Base-by-base conservation (phyloP, 441 rosid species). In the Adansonia grandidieri region DNA sequence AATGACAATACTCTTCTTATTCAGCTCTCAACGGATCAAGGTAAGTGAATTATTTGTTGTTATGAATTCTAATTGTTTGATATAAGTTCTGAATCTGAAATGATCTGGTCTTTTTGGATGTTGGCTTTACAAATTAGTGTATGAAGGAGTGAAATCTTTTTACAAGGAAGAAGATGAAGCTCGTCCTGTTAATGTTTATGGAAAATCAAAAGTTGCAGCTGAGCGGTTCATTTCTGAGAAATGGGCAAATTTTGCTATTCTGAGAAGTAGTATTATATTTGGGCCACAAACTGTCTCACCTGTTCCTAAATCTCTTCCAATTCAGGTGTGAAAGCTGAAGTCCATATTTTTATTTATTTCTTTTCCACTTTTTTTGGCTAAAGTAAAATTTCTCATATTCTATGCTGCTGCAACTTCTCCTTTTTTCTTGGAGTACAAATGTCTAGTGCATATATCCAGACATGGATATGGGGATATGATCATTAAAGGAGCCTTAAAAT, bases 21-120 rank as follows among this genome's bases (percentile, higher is more conserved):
- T 73, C 97, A 95, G 80, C 83, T 95, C 56, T 93, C 98, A 9
- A 95, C 99, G 64, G 98, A 93, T 84, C 98, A 93, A 83, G 98
- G 98, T 90, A 42, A 64, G 77, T 77, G 32, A 13, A 47, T 61
- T 66, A 4, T 54, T 45, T 17, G 45, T 11, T 48, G 6, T 32
- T 28, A 28, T 80, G 62, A 15, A 42, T 64, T 58, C 15, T 79
- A 22, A 20, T 1, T 48, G 74, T 50, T 65, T n/a, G 76, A 5
- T 60, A 10, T 78, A 51, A 20, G 22, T 1, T 50, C 51, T 53
- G 54, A 45, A 48, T 19, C 13, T 37, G 45, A 57, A 51, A n/a
- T 13, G 60, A 56, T 17, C 44, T 68, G 8, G 10, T 69, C 5
- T 37, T 69, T 37, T 32, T 37, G 48, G 19, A n/a, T 32, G 50